Evolutionary conservation across 1,284 basidiomycete genomes (phyloP).

Genomic region (Phellinidium pouzarii): DNA sequence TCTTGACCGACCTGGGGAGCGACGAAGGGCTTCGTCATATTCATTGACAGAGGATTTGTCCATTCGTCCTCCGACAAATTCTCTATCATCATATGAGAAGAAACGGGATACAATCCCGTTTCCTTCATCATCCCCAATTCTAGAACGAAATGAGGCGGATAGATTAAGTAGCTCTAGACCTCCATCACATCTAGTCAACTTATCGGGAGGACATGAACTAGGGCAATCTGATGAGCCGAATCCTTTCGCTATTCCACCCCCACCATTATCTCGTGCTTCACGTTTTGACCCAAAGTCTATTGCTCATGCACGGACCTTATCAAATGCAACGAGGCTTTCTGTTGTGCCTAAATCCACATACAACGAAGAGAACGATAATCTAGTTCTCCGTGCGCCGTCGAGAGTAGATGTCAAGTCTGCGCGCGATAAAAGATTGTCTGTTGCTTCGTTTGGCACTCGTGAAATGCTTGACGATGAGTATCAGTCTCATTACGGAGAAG

Average conservation of each 20-base stretch:
- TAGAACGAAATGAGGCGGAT: conserved; percentile 27
- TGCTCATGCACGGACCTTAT: conserved; percentile 53
- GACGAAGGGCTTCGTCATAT: conserved; percentile 43
- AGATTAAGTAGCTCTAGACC: conserved; percentile 25
- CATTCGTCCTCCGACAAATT: conserved; percentile 37
- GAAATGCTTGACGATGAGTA: conserved; percentile 53
- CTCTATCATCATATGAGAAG: conserved; percentile 9
- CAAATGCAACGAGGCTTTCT: conserved; percentile 36
- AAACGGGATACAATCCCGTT: conserved; percentile 42
- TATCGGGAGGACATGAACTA: conserved; percentile 28
- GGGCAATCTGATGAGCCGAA: conserved; percentile 29
- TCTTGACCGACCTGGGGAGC: conserved; percentile 33
- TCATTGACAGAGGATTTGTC: conserved; percentile 40
- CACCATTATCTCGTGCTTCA: conserved; percentile 52
- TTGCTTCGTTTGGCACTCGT: conserved; percentile 51
- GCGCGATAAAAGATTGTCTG: conserved; percentile 16
- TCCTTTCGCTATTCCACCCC: conserved; percentile 50
- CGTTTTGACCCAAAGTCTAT: conserved; percentile 65
- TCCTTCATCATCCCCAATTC: conserved; percentile 48
- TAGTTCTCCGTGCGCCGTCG: conserved; percentile 2
- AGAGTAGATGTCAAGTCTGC: conserved; percentile 8
- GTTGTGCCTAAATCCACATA: conserved; percentile 14
- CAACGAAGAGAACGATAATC: conserved; percentile 13
- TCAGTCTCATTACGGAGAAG: conserved; percentile 31
- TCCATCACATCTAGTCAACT: conserved; percentile 27